Evolutionary conservation across 805 yeast species (phyloP), one percentile per base, ranked within the genome.

Genomic region (Brettanomyces bruxellensis): DNA sequence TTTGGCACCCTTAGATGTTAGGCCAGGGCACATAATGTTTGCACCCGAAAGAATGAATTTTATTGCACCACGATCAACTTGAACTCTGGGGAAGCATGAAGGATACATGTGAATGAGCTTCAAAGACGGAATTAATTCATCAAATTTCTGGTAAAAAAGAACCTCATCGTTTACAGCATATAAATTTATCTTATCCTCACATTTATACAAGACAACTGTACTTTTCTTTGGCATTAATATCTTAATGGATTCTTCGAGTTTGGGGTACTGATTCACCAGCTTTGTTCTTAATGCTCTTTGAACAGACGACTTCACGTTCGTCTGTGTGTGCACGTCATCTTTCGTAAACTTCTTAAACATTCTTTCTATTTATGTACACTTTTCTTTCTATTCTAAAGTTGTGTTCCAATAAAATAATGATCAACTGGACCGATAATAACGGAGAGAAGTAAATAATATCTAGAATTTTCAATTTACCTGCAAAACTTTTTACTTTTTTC

Each of bases 41-140:
- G 97, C 96, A 47, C 97, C 98, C 4, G 95, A 83, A n/a, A 90
- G 69, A 25, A 90, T 93, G 59, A 90, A 90, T 65, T 90, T 90
- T 62, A 90, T 90, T 44, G 98, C 98, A 48, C 98, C 98, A 61
- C 96, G 76, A 59, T 90, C 98, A 11, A 91, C 97, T 60, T 81
- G 86, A 40, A 90, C 95, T 34, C 76, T 68, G 23, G 96, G 96
- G 68, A 90, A 90, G 35, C 82, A 78, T 8, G 75, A 72, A 4
- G 97, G 96, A 60, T 83, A 86, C 62, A 79, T 79, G 66, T 88
- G 96, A 30, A 88, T 87, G 14, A 83, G 63, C 55, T 72, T 77
- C 53, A 91, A 70, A 34, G 86, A 67, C 13, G 97, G 97, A 46
- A 86, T 75, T 55, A 89, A 67, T 50, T 78, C 85, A 59, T 86